A percentile compares a stretch with the other conserved stretches of the same genome.
These are phyloP conservation scores for Mycena amicta DNA, from an alignment of 768 basidiomycete species.

Conservation along the genomic window DNA sequence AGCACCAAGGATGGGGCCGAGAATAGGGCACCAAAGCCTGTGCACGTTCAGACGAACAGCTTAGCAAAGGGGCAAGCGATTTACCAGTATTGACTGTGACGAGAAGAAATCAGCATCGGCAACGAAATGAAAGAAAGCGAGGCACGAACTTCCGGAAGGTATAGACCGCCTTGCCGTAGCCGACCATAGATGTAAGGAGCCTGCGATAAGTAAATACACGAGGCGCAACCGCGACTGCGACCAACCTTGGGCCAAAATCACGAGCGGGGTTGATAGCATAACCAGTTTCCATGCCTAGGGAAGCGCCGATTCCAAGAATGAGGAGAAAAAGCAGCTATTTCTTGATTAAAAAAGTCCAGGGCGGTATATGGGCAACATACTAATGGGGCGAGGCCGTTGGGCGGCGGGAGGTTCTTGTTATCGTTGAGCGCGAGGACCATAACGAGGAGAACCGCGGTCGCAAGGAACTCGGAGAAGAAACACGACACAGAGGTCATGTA, in stretches of 20 bases:
- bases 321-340: slow-evolving; percentile 50
- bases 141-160: slow-evolving; percentile 43
- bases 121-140: not conserved
- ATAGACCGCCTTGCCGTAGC: slow-evolving; percentile 62
- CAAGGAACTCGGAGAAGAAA: slow-evolving; percentile 60
- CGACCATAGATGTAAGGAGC: slow-evolving; percentile 69
- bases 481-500: slow-evolving; percentile 43
- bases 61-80: not conserved
- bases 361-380: slow-evolving; percentile 17
- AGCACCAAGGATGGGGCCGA: slow-evolving; percentile 62
- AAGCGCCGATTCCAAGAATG: slow-evolving; percentile 58
- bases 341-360: too few species aligned
- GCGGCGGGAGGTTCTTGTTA: slow-evolving; percentile 50
- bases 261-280: slow-evolving; percentile 47
- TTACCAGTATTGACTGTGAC: slow-evolving; percentile 60
- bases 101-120: slow-evolving; percentile 7
- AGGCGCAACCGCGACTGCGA: not conserved
- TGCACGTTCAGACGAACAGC: not conserved
- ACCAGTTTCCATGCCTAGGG: slow-evolving; percentile 67
- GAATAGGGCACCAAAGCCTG: slow-evolving; percentile 64
- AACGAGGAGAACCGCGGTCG: slow-evolving; percentile 58
- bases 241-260: slow-evolving; percentile 28
- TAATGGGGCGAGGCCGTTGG: slow-evolving; percentile 55
- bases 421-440: slow-evolving; percentile 59
- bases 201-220: slow-evolving; percentile 28